Evolutionary conservation across 2,329 filamentous ascomycete species (phyloP).

Genomic region (Penicillium sclerotiorum): DNA sequence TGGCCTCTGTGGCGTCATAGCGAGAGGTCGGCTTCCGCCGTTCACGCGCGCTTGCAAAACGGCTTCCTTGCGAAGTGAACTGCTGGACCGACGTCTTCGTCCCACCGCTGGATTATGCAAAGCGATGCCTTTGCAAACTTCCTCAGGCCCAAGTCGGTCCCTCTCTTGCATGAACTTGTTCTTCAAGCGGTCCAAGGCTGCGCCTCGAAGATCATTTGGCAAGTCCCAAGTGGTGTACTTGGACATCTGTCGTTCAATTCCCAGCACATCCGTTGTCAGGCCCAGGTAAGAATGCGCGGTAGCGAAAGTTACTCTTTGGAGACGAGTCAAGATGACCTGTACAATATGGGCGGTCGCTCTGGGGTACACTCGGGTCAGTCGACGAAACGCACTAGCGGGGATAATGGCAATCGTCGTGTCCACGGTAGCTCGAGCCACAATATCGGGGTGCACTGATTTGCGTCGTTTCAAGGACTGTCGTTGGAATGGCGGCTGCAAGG

Average conservation of each 20-base stretch:
- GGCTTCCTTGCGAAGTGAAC: slow-evolving; percentile 76
- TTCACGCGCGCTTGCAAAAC: slow-evolving; percentile 67
- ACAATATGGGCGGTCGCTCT: slow-evolving; percentile 97
- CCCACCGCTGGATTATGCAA: slow-evolving; percentile 76
- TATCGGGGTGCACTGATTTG: slow-evolving; percentile 90
- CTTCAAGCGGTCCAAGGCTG: slow-evolving; percentile 80
- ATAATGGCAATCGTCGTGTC: slow-evolving; percentile 99
- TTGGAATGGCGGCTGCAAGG: slow-evolving; percentile 17
- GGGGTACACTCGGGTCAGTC: slow-evolving; percentile 89
- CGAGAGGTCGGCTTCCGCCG: slow-evolving; percentile 41
- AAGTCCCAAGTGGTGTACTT: slow-evolving; percentile 89
- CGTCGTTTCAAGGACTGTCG: slow-evolving; percentile 34
- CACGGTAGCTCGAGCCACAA: slow-evolving; percentile 91
- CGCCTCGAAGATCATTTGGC: slow-evolving; percentile 84
- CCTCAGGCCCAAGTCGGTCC: slow-evolving; percentile 77
- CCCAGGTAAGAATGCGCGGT: slow-evolving; percentile 95
- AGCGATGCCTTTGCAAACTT: slow-evolving; percentile 89
- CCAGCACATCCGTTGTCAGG: slow-evolving; percentile 84
- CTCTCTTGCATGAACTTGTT: slow-evolving; percentile 88
- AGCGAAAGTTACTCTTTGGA: slow-evolving; percentile 90
- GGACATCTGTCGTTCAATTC: slow-evolving; percentile 92
- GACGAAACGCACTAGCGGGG: slow-evolving; percentile 90
- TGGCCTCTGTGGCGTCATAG: slow-evolving; percentile 17
- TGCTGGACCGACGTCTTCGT: slow-evolving; percentile 71
- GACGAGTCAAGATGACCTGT: slow-evolving; percentile 91